Evolutionary conservation across 495 filamentous ascomycete genomes (phyloP), one percentile per base, ranked within the genome.

Genomic region (Polyplosphaeria fusca): DNA sequence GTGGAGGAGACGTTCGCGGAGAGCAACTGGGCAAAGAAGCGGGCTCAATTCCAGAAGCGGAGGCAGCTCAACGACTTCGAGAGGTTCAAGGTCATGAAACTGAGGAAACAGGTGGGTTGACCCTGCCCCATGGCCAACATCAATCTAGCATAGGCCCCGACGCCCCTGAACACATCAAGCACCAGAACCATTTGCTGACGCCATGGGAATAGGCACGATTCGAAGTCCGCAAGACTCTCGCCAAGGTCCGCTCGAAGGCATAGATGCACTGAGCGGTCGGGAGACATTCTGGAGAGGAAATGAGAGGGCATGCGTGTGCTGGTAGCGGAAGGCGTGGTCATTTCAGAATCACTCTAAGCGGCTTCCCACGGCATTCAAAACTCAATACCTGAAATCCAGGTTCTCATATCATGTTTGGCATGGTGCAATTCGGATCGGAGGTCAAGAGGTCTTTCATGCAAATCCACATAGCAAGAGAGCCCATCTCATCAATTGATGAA

Each of bases 51-150:
- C 65, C 82, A 89, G 79, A 89, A 89, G 80, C 85, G 94, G 79
- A 85, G 83, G 76, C 84, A 85, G 66, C 80, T 99, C 60, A 92
- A 82, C 78, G 94, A 99, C 81, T 97, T 99, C 73, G 94, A 99
- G 82, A 86, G 93, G 70, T 99, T 97, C 88, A 96, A 97, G 85
- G 91, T 97, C 65, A 81, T 97, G 82, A 81, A 89, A 73, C 79
- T 96, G 77, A 90, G 86, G 84, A 97, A 97, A 85, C 91, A 96
- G 87, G 83, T 86, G 77, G 60, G 82, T 78, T 27, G 20, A 28
- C 45, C 20, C 45, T 28, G 19, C n/a, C 14, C 16, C 9, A 12
- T 45, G 2, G n/a, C n/a, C n/a, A n/a, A n/a, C n/a, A n/a, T n/a
- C n/a, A n/a, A n/a, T n/a, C n/a, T n/a, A n/a, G n/a, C n/a, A n/a